Conservation (phyloP, 140 eudicot species). For the Anethum foeniculum region DNA sequence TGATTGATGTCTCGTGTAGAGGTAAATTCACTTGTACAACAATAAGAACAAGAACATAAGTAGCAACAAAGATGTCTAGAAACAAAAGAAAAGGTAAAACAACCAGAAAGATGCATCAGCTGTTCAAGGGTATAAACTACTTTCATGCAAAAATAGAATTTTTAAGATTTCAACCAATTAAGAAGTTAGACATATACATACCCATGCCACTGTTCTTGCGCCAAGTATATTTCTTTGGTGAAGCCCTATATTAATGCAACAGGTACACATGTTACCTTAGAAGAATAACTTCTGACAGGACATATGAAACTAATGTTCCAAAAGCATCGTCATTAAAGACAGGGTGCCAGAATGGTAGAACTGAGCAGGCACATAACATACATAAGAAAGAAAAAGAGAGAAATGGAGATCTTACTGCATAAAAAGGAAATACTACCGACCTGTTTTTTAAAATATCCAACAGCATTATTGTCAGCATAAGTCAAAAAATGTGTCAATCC, state of each 20-base stretch:
- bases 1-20: not conserved
- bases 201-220: slow-evolving; percentile 95
- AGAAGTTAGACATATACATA: slow-evolving; percentile 25
- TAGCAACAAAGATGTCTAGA: not conserved
- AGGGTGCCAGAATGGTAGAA: not conserved
- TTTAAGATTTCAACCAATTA: not conserved
- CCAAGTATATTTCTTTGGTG: slow-evolving; percentile 83
- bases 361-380: not conserved
- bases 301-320: not conserved
- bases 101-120: not conserved
- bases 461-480: slow-evolving; percentile 97
- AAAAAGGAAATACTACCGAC: slow-evolving; percentile 25
- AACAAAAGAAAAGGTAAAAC: not conserved
- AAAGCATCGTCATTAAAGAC: not conserved
- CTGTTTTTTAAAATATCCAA: slow-evolving; percentile 97
- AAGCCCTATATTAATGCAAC: slow-evolving; percentile 57
- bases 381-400: not conserved
- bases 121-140: not conserved
- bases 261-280: not conserved
- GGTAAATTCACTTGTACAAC: not conserved
- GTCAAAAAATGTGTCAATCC: slow-evolving; percentile 97
- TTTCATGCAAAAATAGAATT: not conserved
- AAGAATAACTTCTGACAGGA: not conserved
- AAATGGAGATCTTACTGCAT: not conserved
- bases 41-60: not conserved